Percentiles rank a stretch among this genome's conserved stretches.
phyloP scores from a whole-genome alignment of 345 rosid genomes.

The Capsella bursapastoris region DNA sequence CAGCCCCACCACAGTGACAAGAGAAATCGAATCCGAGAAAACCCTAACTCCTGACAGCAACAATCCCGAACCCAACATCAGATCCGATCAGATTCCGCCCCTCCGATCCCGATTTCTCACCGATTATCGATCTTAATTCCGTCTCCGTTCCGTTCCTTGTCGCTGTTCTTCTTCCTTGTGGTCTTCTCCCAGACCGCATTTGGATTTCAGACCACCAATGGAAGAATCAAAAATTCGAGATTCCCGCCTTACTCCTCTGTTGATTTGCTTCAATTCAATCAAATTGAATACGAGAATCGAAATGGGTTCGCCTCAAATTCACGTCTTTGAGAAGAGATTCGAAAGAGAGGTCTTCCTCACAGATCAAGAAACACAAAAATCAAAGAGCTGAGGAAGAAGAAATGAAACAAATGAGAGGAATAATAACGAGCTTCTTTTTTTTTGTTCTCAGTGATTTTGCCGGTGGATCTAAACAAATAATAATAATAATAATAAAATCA shows the following conservation, averaged over 20 bases:
- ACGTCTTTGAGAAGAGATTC: constrained; percentile 28
- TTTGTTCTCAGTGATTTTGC: constrained; percentile 43
- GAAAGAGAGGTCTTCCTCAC: not conserved
- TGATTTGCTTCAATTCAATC: constrained; percentile 30
- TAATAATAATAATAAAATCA: not conserved
- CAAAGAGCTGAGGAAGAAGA: constrained; percentile 34
- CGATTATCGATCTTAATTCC: constrained; percentile 43
- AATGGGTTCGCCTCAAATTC: constrained; percentile 29
- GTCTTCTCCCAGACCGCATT: constrained; percentile 69
- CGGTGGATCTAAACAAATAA: constrained; percentile 44
- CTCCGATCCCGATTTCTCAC: constrained; percentile 41
- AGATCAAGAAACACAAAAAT: constrained; percentile 39
- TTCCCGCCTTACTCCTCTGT: constrained; percentile 39
- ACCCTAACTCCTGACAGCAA: constrained; percentile 39
- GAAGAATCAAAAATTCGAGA: constrained; percentile 32
- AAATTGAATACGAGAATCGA: constrained; percentile 33
- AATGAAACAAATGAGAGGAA: constrained; percentile 30
- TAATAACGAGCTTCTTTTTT: constrained; percentile 30
- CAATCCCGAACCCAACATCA: constrained; percentile 69
- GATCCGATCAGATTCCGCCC: constrained; percentile 54
- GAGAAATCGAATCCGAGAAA: constrained; percentile 22
- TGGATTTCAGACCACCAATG: constrained; percentile 48
- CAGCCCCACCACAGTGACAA: constrained; percentile 62
- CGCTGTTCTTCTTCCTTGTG: constrained; percentile 38
- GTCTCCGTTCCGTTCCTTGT: constrained; percentile 22